phyloP scores from a whole-genome alignment of 805 yeast genomes.

The Debaryomyces tyrocola region DNA sequence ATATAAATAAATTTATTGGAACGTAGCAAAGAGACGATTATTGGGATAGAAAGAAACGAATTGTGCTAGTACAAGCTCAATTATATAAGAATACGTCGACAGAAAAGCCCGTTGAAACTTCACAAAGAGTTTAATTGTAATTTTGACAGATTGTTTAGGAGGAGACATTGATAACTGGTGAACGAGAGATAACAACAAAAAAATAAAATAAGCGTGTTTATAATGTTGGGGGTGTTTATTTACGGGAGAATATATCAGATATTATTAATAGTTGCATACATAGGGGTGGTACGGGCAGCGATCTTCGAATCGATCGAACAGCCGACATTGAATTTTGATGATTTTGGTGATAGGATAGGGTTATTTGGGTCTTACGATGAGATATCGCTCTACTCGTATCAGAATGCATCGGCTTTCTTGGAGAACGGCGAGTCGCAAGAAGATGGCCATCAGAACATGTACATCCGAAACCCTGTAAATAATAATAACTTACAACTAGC shows the following conservation, averaged over 20 bases:
- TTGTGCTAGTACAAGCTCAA: too few relatives aligned
- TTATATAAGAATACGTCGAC: too few relatives aligned
- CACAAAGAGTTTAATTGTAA: too few relatives aligned
- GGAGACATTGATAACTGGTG: too few relatives aligned
- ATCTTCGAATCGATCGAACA: conserved; percentile 4
- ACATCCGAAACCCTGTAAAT: conserved; percentile 19
- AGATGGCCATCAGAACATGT: conserved; percentile 8
- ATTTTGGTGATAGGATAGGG: conserved; percentile 30
- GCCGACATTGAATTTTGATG: conserved; percentile 22
- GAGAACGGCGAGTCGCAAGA: conserved; percentile 11
- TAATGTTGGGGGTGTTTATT: too few relatives aligned
- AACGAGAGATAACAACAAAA: too few relatives aligned
- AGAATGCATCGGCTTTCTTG: conserved; percentile 25
- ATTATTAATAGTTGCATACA: background rate
- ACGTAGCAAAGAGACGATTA: too few relatives aligned
- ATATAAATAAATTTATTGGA: too few relatives aligned
- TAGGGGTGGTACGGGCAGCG: conserved; percentile 1
- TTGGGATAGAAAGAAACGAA: too few relatives aligned
- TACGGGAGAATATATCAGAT: background rate
- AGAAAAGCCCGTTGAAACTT: too few relatives aligned
- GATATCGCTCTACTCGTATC: conserved; percentile 25
- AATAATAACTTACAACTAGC: conserved; percentile 23
- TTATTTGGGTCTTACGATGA: conserved; percentile 31
- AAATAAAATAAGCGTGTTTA: too few relatives aligned
- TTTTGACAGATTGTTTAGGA: too few relatives aligned